Conservation (phyloP, 345 rosid genomes). For the Gossypium raimondii region DNA sequence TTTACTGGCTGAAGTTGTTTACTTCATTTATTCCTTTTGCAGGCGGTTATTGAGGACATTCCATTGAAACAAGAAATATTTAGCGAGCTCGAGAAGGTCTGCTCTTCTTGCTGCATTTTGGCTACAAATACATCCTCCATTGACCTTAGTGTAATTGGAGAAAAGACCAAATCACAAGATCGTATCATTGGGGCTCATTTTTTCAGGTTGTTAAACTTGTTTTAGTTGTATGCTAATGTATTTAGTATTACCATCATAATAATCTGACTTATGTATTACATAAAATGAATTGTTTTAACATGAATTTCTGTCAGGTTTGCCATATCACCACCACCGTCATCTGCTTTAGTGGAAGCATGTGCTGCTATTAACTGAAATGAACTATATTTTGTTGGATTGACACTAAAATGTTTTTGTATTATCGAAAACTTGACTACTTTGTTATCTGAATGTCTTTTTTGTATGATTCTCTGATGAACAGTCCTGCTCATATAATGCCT, state of each 20-base stretch:
- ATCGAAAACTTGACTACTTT: background rate
- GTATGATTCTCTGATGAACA: constrained; percentile 30
- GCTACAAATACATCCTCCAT: constrained; percentile 90
- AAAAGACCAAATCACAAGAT: constrained; percentile 70
- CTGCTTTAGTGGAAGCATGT: background rate
- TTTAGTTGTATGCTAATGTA: background rate
- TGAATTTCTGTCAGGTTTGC: background rate
- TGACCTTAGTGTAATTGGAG: constrained; percentile 69
- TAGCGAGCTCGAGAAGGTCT: constrained; percentile 68
- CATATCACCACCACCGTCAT: background rate
- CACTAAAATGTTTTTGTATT: background rate
- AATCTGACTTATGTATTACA: background rate
- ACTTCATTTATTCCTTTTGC: constrained; percentile 25
- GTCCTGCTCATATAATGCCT: constrained; percentile 97
- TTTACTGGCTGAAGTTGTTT: background rate
- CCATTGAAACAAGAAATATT: constrained; percentile 81
- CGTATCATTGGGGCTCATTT: constrained; percentile 94
- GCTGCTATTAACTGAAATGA: background rate
- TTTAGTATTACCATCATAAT: background rate
- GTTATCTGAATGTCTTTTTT: background rate
- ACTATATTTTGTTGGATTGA: background rate
- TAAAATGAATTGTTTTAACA: background rate
- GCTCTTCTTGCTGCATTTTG: constrained; percentile 84
- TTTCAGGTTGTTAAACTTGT: constrained; percentile 58
- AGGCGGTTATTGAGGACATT: constrained; percentile 87